phyloP scores from a whole-genome alignment of 1,284 basidiomycete species.

The Sporisorium reilianum region DNA sequence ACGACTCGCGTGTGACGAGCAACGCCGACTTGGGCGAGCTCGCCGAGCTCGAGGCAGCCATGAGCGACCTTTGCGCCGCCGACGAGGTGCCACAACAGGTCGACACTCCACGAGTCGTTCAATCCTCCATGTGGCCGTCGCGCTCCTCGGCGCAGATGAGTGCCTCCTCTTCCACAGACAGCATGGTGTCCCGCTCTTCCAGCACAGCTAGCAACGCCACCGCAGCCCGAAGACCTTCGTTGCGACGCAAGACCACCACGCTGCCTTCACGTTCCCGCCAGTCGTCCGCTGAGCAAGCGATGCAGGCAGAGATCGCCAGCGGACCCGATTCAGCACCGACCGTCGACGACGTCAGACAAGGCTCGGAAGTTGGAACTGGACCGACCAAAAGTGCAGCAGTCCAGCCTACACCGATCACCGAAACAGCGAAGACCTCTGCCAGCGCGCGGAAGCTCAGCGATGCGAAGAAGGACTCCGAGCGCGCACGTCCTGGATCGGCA shows the following conservation, averaged over 20 bases:
- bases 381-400: neutral
- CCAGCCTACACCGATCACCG: neutral
- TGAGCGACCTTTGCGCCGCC: conserved; percentile 35
- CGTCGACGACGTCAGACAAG: neutral
- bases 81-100: conserved; percentile 26
- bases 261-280: conserved; percentile 41
- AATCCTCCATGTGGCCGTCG: conserved; percentile 27
- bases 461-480: conserved; percentile 5
- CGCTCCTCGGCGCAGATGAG: conserved; percentile 20
- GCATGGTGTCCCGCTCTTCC: conserved; percentile 16
- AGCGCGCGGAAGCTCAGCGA: neutral
- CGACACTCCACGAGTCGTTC: conserved; percentile 24
- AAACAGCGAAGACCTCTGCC: neutral
- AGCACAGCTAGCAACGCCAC: conserved; percentile 4
- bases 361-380: neutral
- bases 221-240: conserved; percentile 16
- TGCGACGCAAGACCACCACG: conserved; percentile 36
- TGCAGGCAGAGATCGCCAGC: conserved; percentile 5
- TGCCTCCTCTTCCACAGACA: conserved; percentile 31
- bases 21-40: conserved; percentile 45
- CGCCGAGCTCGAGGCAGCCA: conserved; percentile 41
- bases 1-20: conserved; percentile 51
- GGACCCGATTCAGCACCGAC: neutral
- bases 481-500: neutral
- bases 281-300: conserved; percentile 32